Conservation (phyloP, 768 basidiomycete species). For the Mycena capillaripes region DNA sequence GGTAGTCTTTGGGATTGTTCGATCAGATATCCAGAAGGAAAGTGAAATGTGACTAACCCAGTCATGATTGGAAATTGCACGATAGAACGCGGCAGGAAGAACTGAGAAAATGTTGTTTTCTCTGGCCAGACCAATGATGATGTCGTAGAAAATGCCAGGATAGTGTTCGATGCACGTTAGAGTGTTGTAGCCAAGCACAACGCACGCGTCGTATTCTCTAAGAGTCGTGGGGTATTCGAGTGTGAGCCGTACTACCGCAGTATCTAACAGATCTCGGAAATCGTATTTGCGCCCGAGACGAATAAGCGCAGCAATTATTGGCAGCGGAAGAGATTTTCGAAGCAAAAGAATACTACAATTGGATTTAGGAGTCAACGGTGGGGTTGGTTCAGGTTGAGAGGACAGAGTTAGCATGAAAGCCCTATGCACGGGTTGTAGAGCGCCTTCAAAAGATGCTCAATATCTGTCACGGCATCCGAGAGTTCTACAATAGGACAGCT, state of each 20-base stretch:
- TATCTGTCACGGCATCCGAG: neutral
- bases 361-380: too few relatives aligned
- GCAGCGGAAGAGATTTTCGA: neutral
- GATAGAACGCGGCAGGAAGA: constrained; percentile 6
- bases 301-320: neutral
- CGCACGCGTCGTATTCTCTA: neutral
- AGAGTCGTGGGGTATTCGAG: constrained; percentile 11
- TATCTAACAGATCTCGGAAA: neutral
- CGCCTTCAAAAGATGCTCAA: neutral
- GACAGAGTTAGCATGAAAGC: too few relatives aligned
- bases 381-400: too few relatives aligned
- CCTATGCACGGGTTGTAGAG: constrained; percentile 16
- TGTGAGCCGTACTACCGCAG: neutral
- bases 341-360: too few relatives aligned
- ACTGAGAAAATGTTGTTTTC: constrained; percentile 1
- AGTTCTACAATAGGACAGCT: constrained; percentile 26
- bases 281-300: constrained; percentile 20
- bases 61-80: too few relatives aligned
- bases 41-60: too few relatives aligned
- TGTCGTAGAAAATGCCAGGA: neutral
- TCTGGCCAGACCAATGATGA: neutral
- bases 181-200: neutral
- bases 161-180: neutral
- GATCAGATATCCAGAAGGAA: too few relatives aligned
- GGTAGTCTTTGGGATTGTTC: too few relatives aligned